Evolutionary conservation across 331 rosid species (phyloP).

Genomic region (Spiraea crenata): DNA sequence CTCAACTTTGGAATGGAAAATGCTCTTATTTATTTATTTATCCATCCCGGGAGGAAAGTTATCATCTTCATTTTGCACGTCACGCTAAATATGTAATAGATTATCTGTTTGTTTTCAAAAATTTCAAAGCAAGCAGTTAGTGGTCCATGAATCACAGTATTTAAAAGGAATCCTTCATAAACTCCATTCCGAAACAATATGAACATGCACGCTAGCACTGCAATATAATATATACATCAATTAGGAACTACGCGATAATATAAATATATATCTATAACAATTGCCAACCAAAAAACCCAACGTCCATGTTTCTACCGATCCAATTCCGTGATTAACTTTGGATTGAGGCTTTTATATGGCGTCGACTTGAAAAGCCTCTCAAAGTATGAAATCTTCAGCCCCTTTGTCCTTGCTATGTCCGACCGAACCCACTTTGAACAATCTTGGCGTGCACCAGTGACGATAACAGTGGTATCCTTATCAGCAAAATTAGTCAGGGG

Average conservation of each 20-base stretch:
- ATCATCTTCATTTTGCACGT: not conserved
- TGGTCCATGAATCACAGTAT: too few species aligned
- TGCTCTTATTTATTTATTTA: not conserved
- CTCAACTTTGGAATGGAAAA: not conserved
- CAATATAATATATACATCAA: too few species aligned
- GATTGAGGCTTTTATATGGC: slow-evolving; percentile 7
- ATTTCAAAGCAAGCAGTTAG: too few species aligned
- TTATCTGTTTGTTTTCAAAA: too few species aligned
- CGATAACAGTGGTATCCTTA: slow-evolving; percentile 17
- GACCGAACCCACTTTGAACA: slow-evolving; percentile 31
- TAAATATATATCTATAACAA: too few species aligned
- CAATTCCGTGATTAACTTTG: slow-evolving; percentile 16
- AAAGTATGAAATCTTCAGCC: slow-evolving; percentile 34
- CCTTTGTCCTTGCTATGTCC: slow-evolving; percentile 25
- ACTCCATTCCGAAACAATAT: not conserved
- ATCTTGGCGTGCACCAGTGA: too few species aligned
- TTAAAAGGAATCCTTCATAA: not conserved
- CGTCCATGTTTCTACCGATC: not conserved
- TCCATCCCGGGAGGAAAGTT: not conserved
- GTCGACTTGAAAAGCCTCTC: slow-evolving; percentile 24
- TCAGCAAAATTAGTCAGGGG: slow-evolving; percentile 31
- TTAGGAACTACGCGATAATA: too few species aligned
- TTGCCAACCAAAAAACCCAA: not conserved
- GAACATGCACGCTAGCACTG: too few species aligned
- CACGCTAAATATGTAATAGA: too few species aligned